phyloP scores from a whole-genome alignment of 805 yeast species.

The Lipomyces mesembrius region DNA sequence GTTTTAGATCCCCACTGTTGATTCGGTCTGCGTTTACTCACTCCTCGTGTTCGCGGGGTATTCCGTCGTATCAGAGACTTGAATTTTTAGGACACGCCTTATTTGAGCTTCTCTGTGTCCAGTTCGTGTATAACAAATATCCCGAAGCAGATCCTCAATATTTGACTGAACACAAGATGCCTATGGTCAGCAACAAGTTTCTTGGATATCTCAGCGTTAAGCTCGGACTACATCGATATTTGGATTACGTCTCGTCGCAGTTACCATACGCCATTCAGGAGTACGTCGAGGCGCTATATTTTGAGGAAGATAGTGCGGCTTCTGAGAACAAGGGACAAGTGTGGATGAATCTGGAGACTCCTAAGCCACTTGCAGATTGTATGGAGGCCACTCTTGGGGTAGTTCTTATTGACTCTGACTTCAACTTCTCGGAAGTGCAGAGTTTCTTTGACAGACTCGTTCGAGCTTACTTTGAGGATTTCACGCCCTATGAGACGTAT shows the following conservation, averaged over 20 bases:
- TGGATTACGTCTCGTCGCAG: constrained; percentile 12
- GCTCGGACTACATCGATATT: constrained; percentile 11
- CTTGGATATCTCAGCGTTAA: constrained; percentile 12
- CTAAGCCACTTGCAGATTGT: constrained; percentile 20
- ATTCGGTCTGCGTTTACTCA: constrained; percentile 17
- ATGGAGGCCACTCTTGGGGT: constrained; percentile 19
- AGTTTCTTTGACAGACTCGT: constrained; percentile 5
- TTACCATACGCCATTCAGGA: constrained; percentile 11
- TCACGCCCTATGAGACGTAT: constrained; percentile 4
- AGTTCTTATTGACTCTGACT: constrained; percentile 18
- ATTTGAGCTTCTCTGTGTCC: constrained; percentile 13
- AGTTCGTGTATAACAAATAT: constrained; percentile 11
- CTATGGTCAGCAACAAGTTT: constrained; percentile 17
- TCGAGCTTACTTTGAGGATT: constrained; percentile 10
- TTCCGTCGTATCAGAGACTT: constrained; percentile 17
- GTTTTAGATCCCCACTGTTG: constrained; percentile 8
- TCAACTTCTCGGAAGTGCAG: constrained; percentile 8
- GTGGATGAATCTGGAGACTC: constrained; percentile 18
- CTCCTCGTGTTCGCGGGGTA: constrained; percentile 2
- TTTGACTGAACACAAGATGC: constrained; percentile 16
- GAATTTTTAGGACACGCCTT: constrained; percentile 24
- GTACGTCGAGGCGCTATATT: constrained; percentile 12
- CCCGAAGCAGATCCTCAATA: constrained; percentile 12
- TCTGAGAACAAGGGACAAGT: neutral
- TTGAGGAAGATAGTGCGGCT: constrained; percentile 1